A percentile compares a stretch with the other conserved stretches of the same genome.
These are phyloP conservation scores for Quercus bicolor DNA, from an alignment of 306 rosid genomes.

Conservation along the genomic window DNA sequence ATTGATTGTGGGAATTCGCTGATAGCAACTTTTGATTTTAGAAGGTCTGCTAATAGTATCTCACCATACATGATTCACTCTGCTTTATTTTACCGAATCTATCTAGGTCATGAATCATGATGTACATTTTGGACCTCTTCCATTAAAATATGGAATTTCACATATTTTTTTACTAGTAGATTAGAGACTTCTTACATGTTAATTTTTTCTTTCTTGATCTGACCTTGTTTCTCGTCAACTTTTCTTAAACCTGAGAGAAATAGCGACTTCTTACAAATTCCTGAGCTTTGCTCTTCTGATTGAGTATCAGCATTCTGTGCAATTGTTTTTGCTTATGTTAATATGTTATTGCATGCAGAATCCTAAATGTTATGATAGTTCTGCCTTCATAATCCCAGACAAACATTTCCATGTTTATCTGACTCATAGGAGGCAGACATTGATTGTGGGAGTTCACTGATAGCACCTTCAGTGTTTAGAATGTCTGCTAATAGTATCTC, in stretches of 20 bases:
- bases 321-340: neutral
- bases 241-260: neutral
- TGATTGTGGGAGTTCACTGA: slow-evolving; percentile 27
- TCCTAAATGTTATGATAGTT: neutral
- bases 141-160: neutral
- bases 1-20: slow-evolving; percentile 29
- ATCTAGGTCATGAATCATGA: neutral
- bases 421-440: too few relatives aligned
- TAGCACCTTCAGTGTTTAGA: slow-evolving; percentile 32
- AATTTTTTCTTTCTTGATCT: neutral
- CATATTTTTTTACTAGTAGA: neutral
- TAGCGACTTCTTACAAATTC: too few relatives aligned
- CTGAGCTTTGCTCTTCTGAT: neutral
- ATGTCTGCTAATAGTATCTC: slow-evolving; percentile 38
- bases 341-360: neutral
- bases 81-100: neutral
- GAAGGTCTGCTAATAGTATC: slow-evolving; percentile 38
- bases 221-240: neutral
- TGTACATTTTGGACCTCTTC: neutral
- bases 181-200: neutral
- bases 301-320: neutral
- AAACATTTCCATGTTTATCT: too few relatives aligned
- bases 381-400: neutral
- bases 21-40: slow-evolving; percentile 35
- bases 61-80: slow-evolving; percentile 9